phyloP scores from a whole-genome alignment of 2,329 filamentous ascomycete genomes.

The Fusarium oxysporum region DNA sequence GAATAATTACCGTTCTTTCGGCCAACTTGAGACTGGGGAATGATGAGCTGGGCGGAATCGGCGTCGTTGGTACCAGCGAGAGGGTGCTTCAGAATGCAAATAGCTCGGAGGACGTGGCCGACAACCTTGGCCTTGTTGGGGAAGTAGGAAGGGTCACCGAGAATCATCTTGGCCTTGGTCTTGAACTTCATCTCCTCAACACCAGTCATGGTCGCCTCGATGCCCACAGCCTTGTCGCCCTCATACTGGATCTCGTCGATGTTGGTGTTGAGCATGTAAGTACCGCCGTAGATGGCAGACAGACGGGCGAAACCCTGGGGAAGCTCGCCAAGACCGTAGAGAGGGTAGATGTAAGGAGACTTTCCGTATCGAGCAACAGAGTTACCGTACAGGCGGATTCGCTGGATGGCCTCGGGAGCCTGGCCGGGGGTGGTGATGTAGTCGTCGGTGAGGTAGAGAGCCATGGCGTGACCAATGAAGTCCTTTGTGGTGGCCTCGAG shows the following conservation, averaged over 20 bases:
- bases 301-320: slow-evolving; percentile 97
- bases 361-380: slow-evolving; percentile 98
- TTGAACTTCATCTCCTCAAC: slow-evolving; percentile 93
- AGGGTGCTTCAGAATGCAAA: slow-evolving; percentile 97
- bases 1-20: slow-evolving; percentile 83
- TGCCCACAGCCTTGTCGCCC: slow-evolving; percentile 86
- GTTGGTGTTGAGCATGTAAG: slow-evolving; percentile 98
- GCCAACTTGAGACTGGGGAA: slow-evolving; percentile 96
- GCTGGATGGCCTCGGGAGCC: slow-evolving; percentile 87
- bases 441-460: slow-evolving; percentile 89
- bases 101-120: slow-evolving; percentile 93
- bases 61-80: slow-evolving; percentile 87
- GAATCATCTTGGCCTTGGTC: slow-evolving; percentile 95
- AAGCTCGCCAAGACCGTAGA: slow-evolving; percentile 96
- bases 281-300: slow-evolving; percentile 97
- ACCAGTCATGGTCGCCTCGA: slow-evolving; percentile 97
- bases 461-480: slow-evolving; percentile 99
- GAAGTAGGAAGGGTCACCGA: slow-evolving; percentile 98
- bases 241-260: slow-evolving; percentile 92
- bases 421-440: slow-evolving; percentile 81
- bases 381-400: slow-evolving; percentile 96
- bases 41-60: slow-evolving; percentile 95
- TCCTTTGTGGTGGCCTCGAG: slow-evolving; percentile 90
- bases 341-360: slow-evolving; percentile 98
- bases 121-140: slow-evolving; percentile 86